These are phyloP conservation scores for Arthrobotrys pseudoclavata DNA, from an alignment of 2,329 filamentous ascomycete genomes.

Conservation along the genomic window DNA sequence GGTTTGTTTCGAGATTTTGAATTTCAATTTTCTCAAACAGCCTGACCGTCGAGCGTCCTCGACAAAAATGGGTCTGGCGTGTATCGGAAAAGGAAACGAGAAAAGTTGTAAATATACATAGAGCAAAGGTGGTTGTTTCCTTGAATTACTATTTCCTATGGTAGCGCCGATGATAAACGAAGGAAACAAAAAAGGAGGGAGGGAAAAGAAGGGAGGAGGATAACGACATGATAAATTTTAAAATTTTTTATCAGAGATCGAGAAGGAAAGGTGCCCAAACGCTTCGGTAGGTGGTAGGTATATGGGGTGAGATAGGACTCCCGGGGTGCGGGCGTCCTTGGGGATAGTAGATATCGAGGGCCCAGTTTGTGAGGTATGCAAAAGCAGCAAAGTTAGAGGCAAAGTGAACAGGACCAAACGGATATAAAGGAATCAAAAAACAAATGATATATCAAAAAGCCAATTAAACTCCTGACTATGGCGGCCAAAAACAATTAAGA, in stretches of 20 bases:
- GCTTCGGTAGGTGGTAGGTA: slow-evolving; percentile 1
- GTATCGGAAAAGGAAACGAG: neutral
- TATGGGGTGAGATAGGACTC: neutral
- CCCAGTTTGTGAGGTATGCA: neutral
- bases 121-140: slow-evolving; percentile 16
- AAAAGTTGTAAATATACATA: slow-evolving; percentile 50
- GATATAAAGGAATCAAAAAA: neutral
- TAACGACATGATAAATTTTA: slow-evolving; percentile 10
- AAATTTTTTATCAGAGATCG: neutral
- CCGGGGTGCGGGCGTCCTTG: neutral
- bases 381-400: slow-evolving; percentile 17
- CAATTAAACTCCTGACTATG: slow-evolving; percentile 50
- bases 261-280: neutral
- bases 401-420: slow-evolving; percentile 21
- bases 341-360: slow-evolving; percentile 13
- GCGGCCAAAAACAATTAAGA: slow-evolving; percentile 27
- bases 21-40: slow-evolving; percentile 1
- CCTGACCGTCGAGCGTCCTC: neutral
- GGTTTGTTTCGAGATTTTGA: neutral
- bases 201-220: neutral
- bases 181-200: neutral
- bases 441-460: slow-evolving; percentile 24
- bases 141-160: slow-evolving; percentile 27
- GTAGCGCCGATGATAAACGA: slow-evolving; percentile 31
- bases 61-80: neutral